Base-by-base conservation (phyloP, 495 filamentous ascomycete genomes). In the Sabuloglossum arenarium region DNA sequence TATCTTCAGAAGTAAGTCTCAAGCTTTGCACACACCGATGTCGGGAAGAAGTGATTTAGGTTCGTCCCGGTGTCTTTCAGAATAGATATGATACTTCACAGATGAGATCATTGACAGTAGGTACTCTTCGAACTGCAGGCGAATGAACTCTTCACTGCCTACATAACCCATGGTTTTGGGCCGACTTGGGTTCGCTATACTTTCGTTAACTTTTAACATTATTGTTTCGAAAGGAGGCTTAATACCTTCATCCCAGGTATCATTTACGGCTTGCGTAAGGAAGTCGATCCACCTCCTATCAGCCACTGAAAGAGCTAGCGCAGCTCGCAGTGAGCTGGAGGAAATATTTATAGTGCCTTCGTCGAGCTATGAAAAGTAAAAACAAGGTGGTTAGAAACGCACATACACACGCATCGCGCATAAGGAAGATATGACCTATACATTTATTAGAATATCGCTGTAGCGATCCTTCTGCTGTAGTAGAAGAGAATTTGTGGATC, bases 251-350 rank as follows among this genome's bases (percentile, higher is more conserved):
- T 97, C 90, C 91, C 91, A 98, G 0, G 89, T 95, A 57, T 96
- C 89, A 61, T 87, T 86, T 32, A 98, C 86, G 45, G 87, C 84
- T 65, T 93, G 86, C 9, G 88, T 88, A 43, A 98, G 75, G 60
- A 89, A 87, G 67, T 98, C 91, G 59, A 97, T 95, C 90, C 90
- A 98, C 56, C 91, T 78, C 59, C 93, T 78, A 64, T 98, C 91
- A 0, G 91, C 83, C 12, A 79, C 81, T 1, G 91, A 88, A 0
- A 98, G 79, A 8, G 74, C 65, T n/a, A 96, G 69, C 0, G 89
- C 87, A 47, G 72, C 71, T 31, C 86, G 80, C 25, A 98, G 73
- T 14, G 87, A 84, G 14, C 80, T 69, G 0, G 87, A 91, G 0
- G 81, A 82, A 60, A 96, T 85, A 66, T 78, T 88, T 57, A 97